Base-by-base conservation (phyloP, 2,329 filamentous ascomycete genomes). In the Furcasterigmium sp. region DNA sequence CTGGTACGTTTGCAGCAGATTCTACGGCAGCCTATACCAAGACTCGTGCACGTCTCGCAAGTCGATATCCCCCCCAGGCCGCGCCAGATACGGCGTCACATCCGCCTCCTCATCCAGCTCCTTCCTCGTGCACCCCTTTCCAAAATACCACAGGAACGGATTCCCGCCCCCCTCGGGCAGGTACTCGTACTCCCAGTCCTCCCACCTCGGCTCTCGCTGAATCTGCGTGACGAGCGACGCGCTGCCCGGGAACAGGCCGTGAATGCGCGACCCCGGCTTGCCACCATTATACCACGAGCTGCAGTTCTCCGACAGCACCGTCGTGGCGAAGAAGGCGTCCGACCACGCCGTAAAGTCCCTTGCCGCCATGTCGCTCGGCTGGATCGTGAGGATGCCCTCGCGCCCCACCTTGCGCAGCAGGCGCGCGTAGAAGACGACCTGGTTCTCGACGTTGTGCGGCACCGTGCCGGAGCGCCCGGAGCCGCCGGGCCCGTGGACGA, bases 281-380 rank as follows among this genome's bases (percentile, higher is more conserved):
- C 79, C 80, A 11, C 84, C 80, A 46, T 88, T 88, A 46, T 84
- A 85, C 85, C 85, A 88, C 0, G 78, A 84, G 32, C 76, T 80
- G 57, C 84, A 88, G 44, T 78, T 75, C 41, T 83, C 78, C 0
- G 72, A 69, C 44, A 83, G 60, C 2, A 80, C 75, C 0, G 75
- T 80, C 18, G 60, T 70, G 0, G 63, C 58, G 52, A 79, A 80
- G 55, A 78, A 80, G 1, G 72, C 69, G 49, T 80, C 72, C 20
- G 67, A 69, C 58, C 82, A 84, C 41, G 74, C 71, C 10, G 78
- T 61, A 48, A 83, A 84, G 51, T 86, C 82, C 32, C 85, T 81
- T 0, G 83, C 65, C 0, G 84, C 84, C 23, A 67, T 64, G 37
- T 70, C 69, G 0, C 71, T 75, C 0, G 84, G 82, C 2, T 60